Evolutionary conservation across 1,284 basidiomycete species (phyloP), one percentile per base, ranked within the genome.

Genomic region (Moniliella sp.): DNA sequence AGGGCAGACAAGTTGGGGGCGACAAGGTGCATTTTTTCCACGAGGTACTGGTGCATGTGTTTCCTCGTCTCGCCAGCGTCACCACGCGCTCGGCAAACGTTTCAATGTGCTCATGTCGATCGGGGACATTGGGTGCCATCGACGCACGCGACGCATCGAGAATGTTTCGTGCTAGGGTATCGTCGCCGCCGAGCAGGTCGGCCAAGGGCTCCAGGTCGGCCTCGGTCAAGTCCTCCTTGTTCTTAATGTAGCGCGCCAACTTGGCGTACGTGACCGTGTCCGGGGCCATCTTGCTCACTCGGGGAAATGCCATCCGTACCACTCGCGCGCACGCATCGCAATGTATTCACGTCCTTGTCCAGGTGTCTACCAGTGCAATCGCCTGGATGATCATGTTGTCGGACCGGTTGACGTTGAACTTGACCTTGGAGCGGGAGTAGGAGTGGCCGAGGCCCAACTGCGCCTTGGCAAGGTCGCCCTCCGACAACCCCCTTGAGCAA

Each of bases 281-380:
- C 43, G 76, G 74, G 48, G 94, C 78, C 62, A 97, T 93, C 68
- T 94, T 94, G 50, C 77, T 80, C 78, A 97, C 65, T 97, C 88
- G 7, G 88, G 88, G 72, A 94, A 94, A 67, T 97, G 88, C 88
- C 88, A 97, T 15, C 88, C 88, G 58, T 94, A 97, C 88, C 88
- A 97, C 71, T 94, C 88, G 72, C 94, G 94, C 35, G 91, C 82
- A 57, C 88, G 74, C 88, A 97, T 97, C 13, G 84, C 75, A 94
- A 97, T 39, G 94, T 93, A 67, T 97, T 97, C 63, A 94, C 82
- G 66, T 97, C 88, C 67, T 97, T 97, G 74, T 97, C 88, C 21
- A 97, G 69, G 97, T 88, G 57, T 97, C 88, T 35, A 97, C 71
- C 15, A 97, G 68, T 11, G 84, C 88, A 57, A 97, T 93, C 10